Conservation (phyloP, 2,329 filamentous ascomycete species). For the Penicillium decumbens region DNA sequence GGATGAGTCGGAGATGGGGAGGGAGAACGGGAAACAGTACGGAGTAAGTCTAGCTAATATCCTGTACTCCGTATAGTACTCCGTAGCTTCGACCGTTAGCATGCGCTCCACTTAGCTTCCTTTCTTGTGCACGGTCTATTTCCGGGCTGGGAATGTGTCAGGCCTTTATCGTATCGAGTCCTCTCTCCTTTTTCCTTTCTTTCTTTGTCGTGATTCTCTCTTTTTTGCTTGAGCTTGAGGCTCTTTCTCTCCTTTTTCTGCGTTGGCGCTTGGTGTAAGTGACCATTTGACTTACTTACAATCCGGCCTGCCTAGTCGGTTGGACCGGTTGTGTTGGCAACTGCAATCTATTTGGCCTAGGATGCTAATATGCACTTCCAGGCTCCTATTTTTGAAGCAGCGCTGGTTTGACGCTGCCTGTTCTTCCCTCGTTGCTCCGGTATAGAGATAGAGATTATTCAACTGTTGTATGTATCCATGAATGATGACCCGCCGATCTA, state of each 20-base stretch:
- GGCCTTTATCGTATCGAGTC: constrained; percentile 10
- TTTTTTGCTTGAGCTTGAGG: constrained; percentile 26
- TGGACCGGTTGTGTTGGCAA: neutral
- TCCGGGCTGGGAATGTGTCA: constrained; percentile 1
- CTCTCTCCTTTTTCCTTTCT: constrained; percentile 9
- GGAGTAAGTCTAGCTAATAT: neutral
- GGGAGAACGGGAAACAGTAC: neutral
- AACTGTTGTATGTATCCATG: constrained; percentile 18
- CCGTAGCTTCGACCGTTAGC: neutral
- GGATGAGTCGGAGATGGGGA: no score
- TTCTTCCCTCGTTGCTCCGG: constrained; percentile 20
- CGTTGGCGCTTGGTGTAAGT: constrained; percentile 16
- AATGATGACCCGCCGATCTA: neutral
- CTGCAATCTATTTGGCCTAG: neutral
- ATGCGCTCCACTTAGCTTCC: neutral
- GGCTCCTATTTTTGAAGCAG: constrained; percentile 18
- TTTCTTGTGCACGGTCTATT: constrained; percentile 7
- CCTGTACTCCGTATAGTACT: no score
- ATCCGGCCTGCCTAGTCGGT: neutral
- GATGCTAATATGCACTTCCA: neutral
- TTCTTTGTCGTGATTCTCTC: constrained; percentile 15
- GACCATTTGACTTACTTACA: neutral
- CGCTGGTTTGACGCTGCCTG: constrained; percentile 27
- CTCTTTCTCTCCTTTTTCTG: constrained; percentile 21
- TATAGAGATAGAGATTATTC: constrained; percentile 8